Conservation (phyloP, 257 asterid genomes). For the Mitragyna speciosa region DNA sequence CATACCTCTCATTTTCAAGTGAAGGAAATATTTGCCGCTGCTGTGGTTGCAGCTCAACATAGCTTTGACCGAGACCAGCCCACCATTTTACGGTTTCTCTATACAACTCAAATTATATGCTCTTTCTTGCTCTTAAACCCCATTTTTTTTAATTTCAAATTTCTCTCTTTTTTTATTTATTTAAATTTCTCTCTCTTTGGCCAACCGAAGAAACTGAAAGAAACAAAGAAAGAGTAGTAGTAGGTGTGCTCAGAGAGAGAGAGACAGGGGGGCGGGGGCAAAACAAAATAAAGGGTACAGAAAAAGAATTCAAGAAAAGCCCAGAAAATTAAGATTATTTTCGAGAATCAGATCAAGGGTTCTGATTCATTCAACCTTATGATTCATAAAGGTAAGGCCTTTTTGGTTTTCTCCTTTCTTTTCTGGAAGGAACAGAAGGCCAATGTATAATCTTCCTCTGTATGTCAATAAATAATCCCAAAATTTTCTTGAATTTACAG, state of each 20-base stretch:
- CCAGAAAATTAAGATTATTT: slow-evolving; percentile 1
- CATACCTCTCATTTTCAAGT: not conserved
- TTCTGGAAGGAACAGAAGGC: slow-evolving; percentile 5
- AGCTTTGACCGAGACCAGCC: slow-evolving; percentile 22
- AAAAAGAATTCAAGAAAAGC: slow-evolving; percentile 11
- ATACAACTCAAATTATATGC: not conserved
- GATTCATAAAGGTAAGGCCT: slow-evolving; percentile 38
- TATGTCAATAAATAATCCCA: slow-evolving; percentile 13
- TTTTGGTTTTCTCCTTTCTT: slow-evolving; percentile 9
- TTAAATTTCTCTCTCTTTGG: slow-evolving; percentile 47
- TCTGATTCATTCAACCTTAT: slow-evolving; percentile 33
- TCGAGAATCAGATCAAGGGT: slow-evolving; percentile 37
- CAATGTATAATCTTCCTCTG: slow-evolving; percentile 32
- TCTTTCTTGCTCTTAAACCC: slow-evolving; percentile 26
- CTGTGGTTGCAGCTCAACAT: slow-evolving; percentile 5
- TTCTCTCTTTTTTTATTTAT: too few relatives aligned
- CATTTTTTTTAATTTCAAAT: slow-evolving; percentile 12
- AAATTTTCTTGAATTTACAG: not conserved
- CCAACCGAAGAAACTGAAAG: slow-evolving; percentile 47
- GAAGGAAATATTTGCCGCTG: not conserved
- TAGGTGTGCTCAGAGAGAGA: slow-evolving; percentile 27
- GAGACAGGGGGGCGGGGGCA: slow-evolving; percentile 4
- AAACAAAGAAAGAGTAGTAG: slow-evolving; percentile 10
- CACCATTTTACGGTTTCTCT: slow-evolving; percentile 4
- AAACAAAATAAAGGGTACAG: not conserved